phyloP scores from a whole-genome alignment of 2,329 filamentous ascomycete genomes.

The Exophiala sideris region DNA sequence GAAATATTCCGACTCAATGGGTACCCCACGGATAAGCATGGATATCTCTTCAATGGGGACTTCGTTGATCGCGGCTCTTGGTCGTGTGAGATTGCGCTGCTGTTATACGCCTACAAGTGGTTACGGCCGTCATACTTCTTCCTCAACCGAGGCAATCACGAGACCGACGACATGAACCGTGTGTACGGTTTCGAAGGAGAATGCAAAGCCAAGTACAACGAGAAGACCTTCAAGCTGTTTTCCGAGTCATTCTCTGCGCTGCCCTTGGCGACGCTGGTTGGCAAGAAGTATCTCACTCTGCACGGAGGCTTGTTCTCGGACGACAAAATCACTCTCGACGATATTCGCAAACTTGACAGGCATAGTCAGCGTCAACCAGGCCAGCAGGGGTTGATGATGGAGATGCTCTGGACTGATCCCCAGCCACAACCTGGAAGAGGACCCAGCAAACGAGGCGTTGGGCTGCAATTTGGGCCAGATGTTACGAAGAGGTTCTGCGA shows the following conservation, averaged over 20 bases:
- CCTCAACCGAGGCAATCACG: slow-evolving; percentile 96
- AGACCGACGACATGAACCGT: slow-evolving; percentile 99
- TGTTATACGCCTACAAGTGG: slow-evolving; percentile 97
- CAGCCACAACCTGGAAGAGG: slow-evolving; percentile 81
- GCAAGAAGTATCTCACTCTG: slow-evolving; percentile 39
- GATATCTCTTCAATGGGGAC: slow-evolving; percentile 97
- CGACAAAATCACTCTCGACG: slow-evolving; percentile 84
- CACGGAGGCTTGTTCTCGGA: slow-evolving; percentile 31
- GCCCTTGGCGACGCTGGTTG: slow-evolving; percentile 86
- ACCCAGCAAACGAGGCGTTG: slow-evolving; percentile 94
- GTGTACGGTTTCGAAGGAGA: slow-evolving; percentile 98
- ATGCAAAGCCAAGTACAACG: slow-evolving; percentile 97
- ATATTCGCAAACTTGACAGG: slow-evolving; percentile 88
- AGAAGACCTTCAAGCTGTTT: slow-evolving; percentile 93
- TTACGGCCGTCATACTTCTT: slow-evolving; percentile 82
- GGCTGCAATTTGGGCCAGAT: slow-evolving; percentile 94
- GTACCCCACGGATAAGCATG: slow-evolving; percentile 76
- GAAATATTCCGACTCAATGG: slow-evolving; percentile 94
- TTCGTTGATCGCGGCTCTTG: slow-evolving; percentile 97
- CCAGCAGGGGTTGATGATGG: slow-evolving; percentile 97
- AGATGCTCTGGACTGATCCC: slow-evolving; percentile 99
- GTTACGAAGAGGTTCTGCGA: slow-evolving; percentile 96
- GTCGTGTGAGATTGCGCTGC: slow-evolving; percentile 93
- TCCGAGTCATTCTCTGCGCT: slow-evolving; percentile 96
- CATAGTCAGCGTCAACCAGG: slow-evolving; percentile 90